These are phyloP conservation scores for Aspergillus pseudoglaucus DNA, from an alignment of 2,329 filamentous ascomycete species.

Conservation along the genomic window DNA sequence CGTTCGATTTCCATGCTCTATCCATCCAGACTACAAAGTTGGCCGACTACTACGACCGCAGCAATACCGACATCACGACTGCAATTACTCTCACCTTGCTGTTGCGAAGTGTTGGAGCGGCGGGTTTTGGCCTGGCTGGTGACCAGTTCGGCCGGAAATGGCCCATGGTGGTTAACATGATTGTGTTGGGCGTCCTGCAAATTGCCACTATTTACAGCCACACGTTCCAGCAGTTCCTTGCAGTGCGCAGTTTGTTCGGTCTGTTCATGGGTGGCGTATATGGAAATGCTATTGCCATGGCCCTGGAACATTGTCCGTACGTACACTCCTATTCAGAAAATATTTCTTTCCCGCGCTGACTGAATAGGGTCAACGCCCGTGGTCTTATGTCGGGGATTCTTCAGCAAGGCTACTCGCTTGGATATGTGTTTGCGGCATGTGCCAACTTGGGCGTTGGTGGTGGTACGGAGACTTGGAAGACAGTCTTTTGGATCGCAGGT, in stretches of 20 bases:
- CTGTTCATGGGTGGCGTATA: constrained; percentile 78
- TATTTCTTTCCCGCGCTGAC: background rate
- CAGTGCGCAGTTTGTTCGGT: constrained; percentile 65
- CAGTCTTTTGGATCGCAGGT: constrained; percentile 63
- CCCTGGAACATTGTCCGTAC: constrained; percentile 63
- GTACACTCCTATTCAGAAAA: background rate
- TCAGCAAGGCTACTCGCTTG: constrained; percentile 75
- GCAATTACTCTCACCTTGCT: constrained; percentile 57
- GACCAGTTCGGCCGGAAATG: constrained; percentile 73
- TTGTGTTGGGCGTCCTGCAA: constrained; percentile 63
- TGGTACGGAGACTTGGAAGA: constrained; percentile 56
- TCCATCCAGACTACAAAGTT: constrained; percentile 72
- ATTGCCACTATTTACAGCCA: constrained; percentile 70
- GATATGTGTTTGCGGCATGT: constrained; percentile 67
- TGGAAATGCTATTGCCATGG: constrained; percentile 72
- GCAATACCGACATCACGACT: constrained; percentile 66
- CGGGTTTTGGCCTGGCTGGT: constrained; percentile 67
- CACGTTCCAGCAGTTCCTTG: constrained; percentile 69
- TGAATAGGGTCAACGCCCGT: constrained; percentile 51
- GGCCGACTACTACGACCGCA: constrained; percentile 50
- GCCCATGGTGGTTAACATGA: constrained; percentile 77
- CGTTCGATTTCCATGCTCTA: constrained; percentile 76
- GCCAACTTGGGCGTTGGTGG: constrained; percentile 67
- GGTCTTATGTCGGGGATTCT: constrained; percentile 77
- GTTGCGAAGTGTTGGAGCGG: constrained; percentile 67